A percentile compares a stretch with the other conserved stretches of the same genome.
phyloP scores from a whole-genome alignment of 2,329 filamentous ascomycete species.

The Aspergillus niger region DNA sequence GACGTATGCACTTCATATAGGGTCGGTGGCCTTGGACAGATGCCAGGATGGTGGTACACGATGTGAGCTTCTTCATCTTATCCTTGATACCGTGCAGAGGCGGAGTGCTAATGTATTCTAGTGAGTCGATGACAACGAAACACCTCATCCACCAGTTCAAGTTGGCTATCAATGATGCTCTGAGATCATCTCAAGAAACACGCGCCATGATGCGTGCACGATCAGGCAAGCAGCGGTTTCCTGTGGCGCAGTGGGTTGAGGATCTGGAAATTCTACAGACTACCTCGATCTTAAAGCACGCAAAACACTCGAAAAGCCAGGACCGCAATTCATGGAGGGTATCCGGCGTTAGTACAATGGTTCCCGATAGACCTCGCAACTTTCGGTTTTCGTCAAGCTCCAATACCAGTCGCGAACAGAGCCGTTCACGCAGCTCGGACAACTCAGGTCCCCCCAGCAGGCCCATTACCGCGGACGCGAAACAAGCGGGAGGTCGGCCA shows the following conservation, averaged over 20 bases:
- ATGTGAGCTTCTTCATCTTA: constrained; percentile 37
- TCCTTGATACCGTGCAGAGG: not conserved
- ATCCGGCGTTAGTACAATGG: constrained; percentile 29
- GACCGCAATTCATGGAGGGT: constrained; percentile 32
- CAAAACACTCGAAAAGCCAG: constrained; percentile 42
- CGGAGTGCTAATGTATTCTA: not conserved
- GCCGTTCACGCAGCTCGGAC: constrained; percentile 4
- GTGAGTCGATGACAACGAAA: constrained; percentile 61
- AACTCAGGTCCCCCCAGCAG: not conserved
- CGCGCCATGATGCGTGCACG: constrained; percentile 64
- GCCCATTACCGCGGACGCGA: not conserved
- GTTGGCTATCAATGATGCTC: constrained; percentile 60
- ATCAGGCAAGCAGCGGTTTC: constrained; percentile 66
- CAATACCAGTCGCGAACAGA: constrained; percentile 1
- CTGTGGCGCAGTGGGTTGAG: constrained; percentile 66
- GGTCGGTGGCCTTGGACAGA: constrained; percentile 66
- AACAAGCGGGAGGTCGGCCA: not conserved
- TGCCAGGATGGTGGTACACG: constrained; percentile 71
- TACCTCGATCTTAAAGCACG: constrained; percentile 59
- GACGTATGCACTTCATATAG: constrained; percentile 24
- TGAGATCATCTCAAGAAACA: constrained; percentile 57
- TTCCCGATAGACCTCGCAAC: not conserved
- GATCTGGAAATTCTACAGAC: constrained; percentile 63
- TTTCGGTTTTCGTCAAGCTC: not conserved
- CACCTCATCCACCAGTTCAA: constrained; percentile 67